phyloP scores from a whole-genome alignment of 2,329 filamentous ascomycete species.

The Shiraia sp. region DNA sequence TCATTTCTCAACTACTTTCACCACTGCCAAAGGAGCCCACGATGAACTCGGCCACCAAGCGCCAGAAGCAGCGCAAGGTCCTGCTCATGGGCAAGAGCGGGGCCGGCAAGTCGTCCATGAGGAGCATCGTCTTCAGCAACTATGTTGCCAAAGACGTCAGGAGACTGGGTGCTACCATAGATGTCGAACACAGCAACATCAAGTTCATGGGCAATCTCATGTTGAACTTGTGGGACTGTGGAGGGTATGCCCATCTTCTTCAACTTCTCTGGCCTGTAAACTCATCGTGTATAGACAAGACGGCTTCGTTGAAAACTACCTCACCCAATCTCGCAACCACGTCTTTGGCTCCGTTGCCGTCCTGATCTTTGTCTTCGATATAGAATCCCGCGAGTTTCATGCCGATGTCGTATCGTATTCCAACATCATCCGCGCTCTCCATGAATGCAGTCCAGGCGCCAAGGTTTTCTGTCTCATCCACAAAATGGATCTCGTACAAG shows the following conservation, averaged over 20 bases:
- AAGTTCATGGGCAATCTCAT: conserved; percentile 98
- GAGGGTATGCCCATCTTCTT: conserved; percentile 62
- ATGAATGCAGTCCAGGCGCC: conserved; percentile 79
- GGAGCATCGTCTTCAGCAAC: conserved; percentile 98
- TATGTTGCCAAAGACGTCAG: conserved; percentile 96
- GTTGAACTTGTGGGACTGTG: conserved; percentile 97
- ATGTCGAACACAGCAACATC: conserved; percentile 97
- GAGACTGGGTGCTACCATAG: conserved; percentile 90
- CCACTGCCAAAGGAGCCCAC: conserved; percentile 3
- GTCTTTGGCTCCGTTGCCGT: conserved; percentile 97
- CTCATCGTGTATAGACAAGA: conserved; percentile 68
- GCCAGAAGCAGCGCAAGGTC: conserved; percentile 59
- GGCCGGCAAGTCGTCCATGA: conserved; percentile 97
- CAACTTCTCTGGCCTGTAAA: background rate
- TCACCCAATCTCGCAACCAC: conserved; percentile 91
- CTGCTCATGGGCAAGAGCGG: conserved; percentile 83
- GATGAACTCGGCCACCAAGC: conserved; percentile 47
- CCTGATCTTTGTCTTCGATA: conserved; percentile 98
- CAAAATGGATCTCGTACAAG: conserved; percentile 96
- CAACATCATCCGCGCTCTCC: conserved; percentile 83
- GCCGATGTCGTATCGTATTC: conserved; percentile 91
- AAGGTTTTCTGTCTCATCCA: conserved; percentile 95
- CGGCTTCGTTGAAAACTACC: conserved; percentile 98
- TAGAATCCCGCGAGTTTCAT: conserved; percentile 92
- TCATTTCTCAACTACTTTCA: conserved; percentile 5